A percentile compares a stretch with the other conserved stretches of the same genome.
Evolutionary conservation across 257 asterid species (phyloP).

Genomic region (Solanum pennellii): DNA sequence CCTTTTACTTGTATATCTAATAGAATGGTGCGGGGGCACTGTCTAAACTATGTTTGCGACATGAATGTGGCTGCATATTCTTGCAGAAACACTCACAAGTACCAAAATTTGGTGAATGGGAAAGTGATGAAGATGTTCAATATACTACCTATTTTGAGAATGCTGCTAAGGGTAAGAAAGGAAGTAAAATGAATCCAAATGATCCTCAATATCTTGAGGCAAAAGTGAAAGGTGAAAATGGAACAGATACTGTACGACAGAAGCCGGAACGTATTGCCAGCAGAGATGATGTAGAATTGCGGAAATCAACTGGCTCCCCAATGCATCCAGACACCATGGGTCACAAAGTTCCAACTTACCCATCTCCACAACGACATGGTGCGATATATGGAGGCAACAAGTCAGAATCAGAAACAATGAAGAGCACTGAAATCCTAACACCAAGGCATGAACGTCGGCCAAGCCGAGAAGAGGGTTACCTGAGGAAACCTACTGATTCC

Average conservation of each 20-base stretch:
- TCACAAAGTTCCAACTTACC: constrained; percentile 17
- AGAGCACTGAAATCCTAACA: constrained; percentile 20
- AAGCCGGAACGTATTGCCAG: constrained; percentile 18
- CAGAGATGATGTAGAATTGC: constrained; percentile 29
- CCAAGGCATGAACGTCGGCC: constrained; percentile 33
- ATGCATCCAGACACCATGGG: constrained; percentile 17
- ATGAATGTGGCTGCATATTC: constrained; percentile 5
- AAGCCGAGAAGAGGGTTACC: constrained; percentile 50
- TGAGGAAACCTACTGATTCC: constrained; percentile 41
- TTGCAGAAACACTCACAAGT: constrained; percentile 38
- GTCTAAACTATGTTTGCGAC: not conserved
- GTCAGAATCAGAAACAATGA: constrained; percentile 25
- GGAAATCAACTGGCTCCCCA: constrained; percentile 27
- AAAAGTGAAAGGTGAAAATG: constrained; percentile 24
- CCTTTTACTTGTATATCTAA: not conserved
- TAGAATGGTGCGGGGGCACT: not conserved
- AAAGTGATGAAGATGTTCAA: constrained; percentile 50
- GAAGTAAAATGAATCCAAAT: constrained; percentile 30
- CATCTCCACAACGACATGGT: constrained; percentile 18
- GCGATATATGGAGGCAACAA: constrained; percentile 20
- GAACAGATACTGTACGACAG: constrained; percentile 19
- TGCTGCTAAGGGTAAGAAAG: constrained; percentile 44
- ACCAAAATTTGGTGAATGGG: constrained; percentile 82
- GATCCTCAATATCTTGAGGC: constrained; percentile 28
- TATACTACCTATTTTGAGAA: constrained; percentile 57